phyloP scores from a whole-genome alignment of 768 basidiomycete species.

The Tephrocybe rancida region DNA sequence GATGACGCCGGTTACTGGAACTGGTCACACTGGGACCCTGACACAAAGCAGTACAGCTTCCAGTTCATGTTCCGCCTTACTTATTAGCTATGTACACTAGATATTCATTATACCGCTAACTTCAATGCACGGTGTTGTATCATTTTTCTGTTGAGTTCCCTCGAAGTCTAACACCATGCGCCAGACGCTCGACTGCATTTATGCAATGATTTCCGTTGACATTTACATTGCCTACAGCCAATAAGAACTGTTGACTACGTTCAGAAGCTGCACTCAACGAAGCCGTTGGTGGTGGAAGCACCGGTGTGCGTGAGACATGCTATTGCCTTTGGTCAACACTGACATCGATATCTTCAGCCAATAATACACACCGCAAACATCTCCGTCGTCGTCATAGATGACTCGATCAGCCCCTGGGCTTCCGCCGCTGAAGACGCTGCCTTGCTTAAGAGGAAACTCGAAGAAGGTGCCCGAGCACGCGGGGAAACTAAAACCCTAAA shows the following conservation, averaged over 20 bases:
- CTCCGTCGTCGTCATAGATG: slow-evolving; percentile 25
- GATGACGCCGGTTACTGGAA: slow-evolving; percentile 91
- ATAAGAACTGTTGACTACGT: too few species aligned
- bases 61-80: slow-evolving; percentile 91
- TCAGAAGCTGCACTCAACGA: slow-evolving; percentile 27
- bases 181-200: neutral
- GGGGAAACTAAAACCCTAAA: slow-evolving; percentile 26
- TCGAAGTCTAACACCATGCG: neutral
- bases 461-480: slow-evolving; percentile 25
- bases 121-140: slow-evolving; percentile 21
- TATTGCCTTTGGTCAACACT: slow-evolving; percentile 8
- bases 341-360: neutral
- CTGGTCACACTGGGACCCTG: slow-evolving; percentile 99
- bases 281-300: slow-evolving; percentile 24
- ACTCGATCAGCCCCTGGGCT: slow-evolving; percentile 32
- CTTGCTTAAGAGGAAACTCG: slow-evolving; percentile 27
- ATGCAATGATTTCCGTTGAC: neutral
- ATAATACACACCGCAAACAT: slow-evolving; percentile 25
- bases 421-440: slow-evolving; percentile 22
- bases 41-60: slow-evolving; percentile 97
- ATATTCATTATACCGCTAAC: neutral
- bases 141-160: slow-evolving; percentile 3
- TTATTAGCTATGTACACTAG: slow-evolving; percentile 29
- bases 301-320: slow-evolving; percentile 32
- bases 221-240: too few species aligned